Evolutionary conservation across 2,329 filamentous ascomycete species (phyloP).

Genomic region (Colletotrichum truncatum): DNA sequence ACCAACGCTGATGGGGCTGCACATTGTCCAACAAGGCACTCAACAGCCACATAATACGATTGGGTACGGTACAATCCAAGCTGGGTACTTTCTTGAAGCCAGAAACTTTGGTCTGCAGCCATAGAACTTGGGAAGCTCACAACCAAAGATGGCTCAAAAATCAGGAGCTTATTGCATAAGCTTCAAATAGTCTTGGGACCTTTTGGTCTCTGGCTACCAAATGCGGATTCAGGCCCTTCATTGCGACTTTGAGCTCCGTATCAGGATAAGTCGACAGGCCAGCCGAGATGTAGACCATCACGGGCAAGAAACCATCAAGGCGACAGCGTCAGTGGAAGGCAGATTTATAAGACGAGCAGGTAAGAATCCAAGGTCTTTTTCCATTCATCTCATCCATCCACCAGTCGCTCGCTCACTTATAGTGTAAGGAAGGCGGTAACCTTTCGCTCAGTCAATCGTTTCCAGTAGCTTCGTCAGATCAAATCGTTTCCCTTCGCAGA

Average conservation of each 20-base stretch:
- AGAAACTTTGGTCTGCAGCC: constrained; percentile 7
- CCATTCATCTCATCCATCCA: constrained; percentile 14
- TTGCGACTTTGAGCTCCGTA: background rate
- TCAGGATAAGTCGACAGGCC: constrained; percentile 6
- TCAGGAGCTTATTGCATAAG: constrained; percentile 13
- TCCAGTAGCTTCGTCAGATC: background rate
- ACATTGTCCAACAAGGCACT: too few relatives aligned
- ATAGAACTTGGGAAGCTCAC: background rate
- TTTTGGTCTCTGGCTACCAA: background rate
- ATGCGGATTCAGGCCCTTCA: background rate
- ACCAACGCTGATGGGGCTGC: too few relatives aligned
- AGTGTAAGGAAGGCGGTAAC: constrained; percentile 16
- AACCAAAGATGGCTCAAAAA: background rate
- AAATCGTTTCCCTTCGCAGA: background rate
- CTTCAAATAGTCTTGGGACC: constrained; percentile 1
- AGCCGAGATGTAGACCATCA: background rate
- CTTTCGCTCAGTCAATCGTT: constrained; percentile 28
- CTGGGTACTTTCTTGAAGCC: background rate
- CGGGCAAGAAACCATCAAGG: background rate
- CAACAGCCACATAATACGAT: too few relatives aligned
- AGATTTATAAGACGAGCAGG: constrained; percentile 4
- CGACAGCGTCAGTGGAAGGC: background rate
- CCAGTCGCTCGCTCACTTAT: constrained; percentile 28
- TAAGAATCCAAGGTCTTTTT: background rate
- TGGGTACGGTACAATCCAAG: too few relatives aligned